A percentile compares a stretch with the other conserved stretches of the same genome.
Evolutionary conservation across 1,284 basidiomycete species (phyloP).

Genomic region (Papiliotrema flavescens): DNA sequence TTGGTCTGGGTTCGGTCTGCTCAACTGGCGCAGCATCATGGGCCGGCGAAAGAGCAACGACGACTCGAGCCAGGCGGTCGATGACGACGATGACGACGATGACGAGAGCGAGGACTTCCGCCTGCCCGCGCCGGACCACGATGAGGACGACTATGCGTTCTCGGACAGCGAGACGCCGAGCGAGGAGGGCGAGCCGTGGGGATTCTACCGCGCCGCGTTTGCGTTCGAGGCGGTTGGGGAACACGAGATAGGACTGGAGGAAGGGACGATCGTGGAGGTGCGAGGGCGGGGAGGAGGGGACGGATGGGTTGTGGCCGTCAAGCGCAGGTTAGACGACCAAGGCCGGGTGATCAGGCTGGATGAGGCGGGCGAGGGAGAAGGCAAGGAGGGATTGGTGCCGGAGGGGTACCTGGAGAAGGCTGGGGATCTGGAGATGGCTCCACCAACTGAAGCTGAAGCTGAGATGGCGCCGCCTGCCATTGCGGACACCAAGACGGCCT

Average conservation of each 20-base stretch:
- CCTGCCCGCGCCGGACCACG: slow-evolving; percentile 12
- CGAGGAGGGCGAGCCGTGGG: slow-evolving; percentile 31
- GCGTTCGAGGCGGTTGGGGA: slow-evolving; percentile 41
- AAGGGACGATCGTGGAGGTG: slow-evolving; percentile 43
- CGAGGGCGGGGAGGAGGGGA: slow-evolving; percentile 41
- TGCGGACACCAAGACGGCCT: not conserved
- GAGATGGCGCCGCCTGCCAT: not conserved
- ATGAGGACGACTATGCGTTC: slow-evolving; percentile 22
- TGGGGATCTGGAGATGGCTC: slow-evolving; percentile 7
- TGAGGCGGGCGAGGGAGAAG: slow-evolving; percentile 2
- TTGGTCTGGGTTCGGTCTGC: slow-evolving; percentile 26
- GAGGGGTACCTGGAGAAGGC: slow-evolving; percentile 43
- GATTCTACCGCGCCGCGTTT: slow-evolving; percentile 41
- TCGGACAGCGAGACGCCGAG: slow-evolving; percentile 8
- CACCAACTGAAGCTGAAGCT: not conserved
- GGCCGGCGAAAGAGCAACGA: not conserved
- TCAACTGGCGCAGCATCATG: slow-evolving; percentile 26
- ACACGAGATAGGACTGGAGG: slow-evolving; percentile 42
- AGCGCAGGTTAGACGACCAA: slow-evolving; percentile 8
- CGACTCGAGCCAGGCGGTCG: slow-evolving; percentile 3
- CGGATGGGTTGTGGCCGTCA: slow-evolving; percentile 48
- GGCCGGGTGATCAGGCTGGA: slow-evolving; percentile 12
- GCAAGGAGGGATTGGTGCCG: slow-evolving; percentile 40
- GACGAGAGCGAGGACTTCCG: too few species aligned
- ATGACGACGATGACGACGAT: slow-evolving; percentile 15